Evolutionary conservation across 495 filamentous ascomycete genomes (phyloP), one percentile per base, ranked within the genome.

Genomic region (Jackrogersella minutella): DNA sequence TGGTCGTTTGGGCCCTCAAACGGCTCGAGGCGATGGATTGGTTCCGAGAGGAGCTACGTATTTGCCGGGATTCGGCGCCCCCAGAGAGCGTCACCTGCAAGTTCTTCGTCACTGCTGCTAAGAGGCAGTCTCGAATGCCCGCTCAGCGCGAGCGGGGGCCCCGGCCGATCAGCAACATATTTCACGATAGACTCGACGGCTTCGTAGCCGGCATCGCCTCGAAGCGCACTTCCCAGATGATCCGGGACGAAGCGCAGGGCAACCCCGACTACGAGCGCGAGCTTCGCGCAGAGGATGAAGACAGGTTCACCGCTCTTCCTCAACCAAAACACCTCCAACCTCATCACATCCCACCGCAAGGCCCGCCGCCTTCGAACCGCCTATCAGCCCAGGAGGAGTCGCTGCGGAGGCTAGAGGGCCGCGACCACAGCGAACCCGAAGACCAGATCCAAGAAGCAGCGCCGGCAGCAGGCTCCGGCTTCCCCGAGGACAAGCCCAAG

Each of bases 31-130:
- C 91, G 6, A 93, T 98, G 85, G 93, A 96, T 74, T 98, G 94
- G 94, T 98, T 98, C 84, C 91, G 91, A 73, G 94, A 97, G 79
- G 95, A 97, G 74, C 82, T 97, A 40, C 84, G 92, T 46, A 93
- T 97, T 69, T 95, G 93, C 78, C 83, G 92, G 62, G 90, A 97
- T 73, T 87, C 85, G 66, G 91, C 94, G 52, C 91, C 93, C 22
- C 85, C 91, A 43, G 90, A 93, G 76, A 86, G 88, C 22, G 90
- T 98, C 6, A 89, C 90, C 24, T 97, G 93, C 80, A 92, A 96
- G 75, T 97, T 97, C 81, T 98, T 90, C 78, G 90, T 97, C 53
- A 98, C 94, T 0, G 82, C 84, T 14, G 83, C 87, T 26, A 90
- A 88, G 70, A 85, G 87, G 40, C 83, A 84, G 57, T 76, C 73